Conservation (phyloP, 176 grass and related monocot genomes). For the Zoysia pacifica region DNA sequence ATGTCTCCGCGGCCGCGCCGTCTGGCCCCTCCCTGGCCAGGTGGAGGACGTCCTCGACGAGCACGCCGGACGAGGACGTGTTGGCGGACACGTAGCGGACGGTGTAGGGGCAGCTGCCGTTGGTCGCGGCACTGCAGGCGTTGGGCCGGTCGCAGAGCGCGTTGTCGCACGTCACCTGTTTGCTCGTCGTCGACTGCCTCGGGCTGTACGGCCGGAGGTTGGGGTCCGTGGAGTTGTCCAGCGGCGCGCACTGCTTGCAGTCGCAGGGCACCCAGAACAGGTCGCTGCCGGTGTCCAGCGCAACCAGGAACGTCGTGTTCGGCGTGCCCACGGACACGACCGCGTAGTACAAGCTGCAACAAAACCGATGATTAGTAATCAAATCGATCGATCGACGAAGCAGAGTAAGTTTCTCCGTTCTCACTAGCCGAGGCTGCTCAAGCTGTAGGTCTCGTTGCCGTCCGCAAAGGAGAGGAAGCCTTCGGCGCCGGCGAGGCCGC, state of each 20-base stretch:
- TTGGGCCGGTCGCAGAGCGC: slow-evolving; percentile 51
- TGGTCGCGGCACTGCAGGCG: slow-evolving; percentile 35
- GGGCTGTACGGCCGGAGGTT: slow-evolving; percentile 55
- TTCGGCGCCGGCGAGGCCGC: slow-evolving; percentile 42
- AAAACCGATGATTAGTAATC: too few relatives aligned
- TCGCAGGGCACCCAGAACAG: slow-evolving; percentile 95
- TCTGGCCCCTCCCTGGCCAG: slow-evolving; percentile 31
- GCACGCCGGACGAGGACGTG: slow-evolving; percentile 68
- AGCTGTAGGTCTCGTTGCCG: slow-evolving; percentile 51
- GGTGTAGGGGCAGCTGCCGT: slow-evolving; percentile 56
- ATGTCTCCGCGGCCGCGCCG: neutral
- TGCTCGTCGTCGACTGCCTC: slow-evolving; percentile 68
- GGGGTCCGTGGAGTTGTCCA: neutral
- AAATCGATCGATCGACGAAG: too few relatives aligned
- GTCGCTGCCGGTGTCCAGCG: slow-evolving; percentile 89
- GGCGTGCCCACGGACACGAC: slow-evolving; percentile 71
- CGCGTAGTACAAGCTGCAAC: slow-evolving; percentile 78
- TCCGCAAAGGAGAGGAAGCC: slow-evolving; percentile 50
- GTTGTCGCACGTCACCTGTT: slow-evolving; percentile 51
- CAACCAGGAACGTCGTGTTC: slow-evolving; percentile 80
- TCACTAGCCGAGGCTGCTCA: slow-evolving; percentile 42
- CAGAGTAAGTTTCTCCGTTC: neutral
- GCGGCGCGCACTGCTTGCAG: slow-evolving; percentile 65
- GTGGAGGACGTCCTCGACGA: slow-evolving; percentile 76
- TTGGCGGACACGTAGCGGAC: slow-evolving; percentile 49